Evolutionary conservation across 345 rosid genomes (phyloP).

Genomic region (Sisymbrium irio): DNA sequence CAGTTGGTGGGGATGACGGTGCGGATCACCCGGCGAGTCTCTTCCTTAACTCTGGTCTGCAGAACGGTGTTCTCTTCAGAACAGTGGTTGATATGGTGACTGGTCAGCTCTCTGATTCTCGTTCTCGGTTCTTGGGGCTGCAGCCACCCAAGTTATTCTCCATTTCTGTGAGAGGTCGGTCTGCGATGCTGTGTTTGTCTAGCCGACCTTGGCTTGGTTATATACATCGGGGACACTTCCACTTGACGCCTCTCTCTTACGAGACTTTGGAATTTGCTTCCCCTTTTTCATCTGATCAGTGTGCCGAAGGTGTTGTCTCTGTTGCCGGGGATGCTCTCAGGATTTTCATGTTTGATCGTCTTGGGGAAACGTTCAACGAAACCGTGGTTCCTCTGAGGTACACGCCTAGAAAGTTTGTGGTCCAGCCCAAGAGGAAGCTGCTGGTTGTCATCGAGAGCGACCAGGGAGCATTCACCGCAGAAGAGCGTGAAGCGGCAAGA

Average conservation of each 20-base stretch:
- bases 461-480: constrained; percentile 92
- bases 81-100: constrained; percentile 98
- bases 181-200: constrained; percentile 94
- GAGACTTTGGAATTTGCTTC: constrained; percentile 96
- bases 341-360: constrained; percentile 87
- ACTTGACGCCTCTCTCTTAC: constrained; percentile 88
- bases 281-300: constrained; percentile 96
- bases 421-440: constrained; percentile 75
- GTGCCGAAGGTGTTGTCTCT: constrained; percentile 96
- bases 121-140: constrained; percentile 89
- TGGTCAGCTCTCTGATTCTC: constrained; percentile 97
- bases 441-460: constrained; percentile 89
- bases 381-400: constrained; percentile 88
- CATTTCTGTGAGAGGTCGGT: constrained; percentile 73
- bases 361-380: constrained; percentile 95
- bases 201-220: constrained; percentile 99
- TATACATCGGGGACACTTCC: constrained; percentile 95
- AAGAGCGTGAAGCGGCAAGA: constrained; percentile 93
- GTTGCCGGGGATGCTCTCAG: constrained; percentile 96
- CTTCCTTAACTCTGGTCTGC: constrained; percentile 94
- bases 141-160: constrained; percentile 92
- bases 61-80: constrained; percentile 89
- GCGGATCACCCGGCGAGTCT: constrained; percentile 99
- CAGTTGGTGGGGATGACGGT: constrained; percentile 94
- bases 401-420: constrained; percentile 91